Conservation (phyloP, 108 stramenopile genomes). For the Cyclostephanos tholiformis region DNA sequence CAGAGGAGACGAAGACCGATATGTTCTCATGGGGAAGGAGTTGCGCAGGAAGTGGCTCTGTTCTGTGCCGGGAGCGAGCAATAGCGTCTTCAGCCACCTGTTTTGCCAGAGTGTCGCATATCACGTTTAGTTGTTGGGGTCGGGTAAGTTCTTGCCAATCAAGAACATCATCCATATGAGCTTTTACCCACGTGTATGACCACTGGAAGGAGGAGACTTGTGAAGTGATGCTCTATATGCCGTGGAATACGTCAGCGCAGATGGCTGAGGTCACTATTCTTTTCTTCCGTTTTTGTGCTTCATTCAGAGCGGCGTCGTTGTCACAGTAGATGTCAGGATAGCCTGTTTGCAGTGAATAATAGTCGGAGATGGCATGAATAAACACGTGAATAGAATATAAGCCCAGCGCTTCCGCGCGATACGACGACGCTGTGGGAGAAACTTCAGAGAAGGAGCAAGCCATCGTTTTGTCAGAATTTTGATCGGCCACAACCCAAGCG, state of each 20-base stretch:
- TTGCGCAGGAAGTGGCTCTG: not conserved
- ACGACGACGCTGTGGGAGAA: not conserved
- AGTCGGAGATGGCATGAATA: not conserved
- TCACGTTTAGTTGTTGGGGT: not conserved
- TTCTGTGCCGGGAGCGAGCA: not conserved
- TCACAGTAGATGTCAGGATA: not conserved
- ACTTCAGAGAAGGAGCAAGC: not conserved
- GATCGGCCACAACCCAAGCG: not conserved
- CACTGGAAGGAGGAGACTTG: not conserved
- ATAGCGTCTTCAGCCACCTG: not conserved
- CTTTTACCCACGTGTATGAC: not conserved
- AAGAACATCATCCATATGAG: constrained; percentile 1
- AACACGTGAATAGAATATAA: not conserved
- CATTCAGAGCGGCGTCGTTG: not conserved
- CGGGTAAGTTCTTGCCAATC: not conserved
- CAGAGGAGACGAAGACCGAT: not conserved
- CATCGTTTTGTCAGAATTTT: not conserved
- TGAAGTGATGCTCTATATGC: not conserved
- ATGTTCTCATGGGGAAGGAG: not conserved
- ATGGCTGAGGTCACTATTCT: not conserved
- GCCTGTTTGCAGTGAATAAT: not conserved
- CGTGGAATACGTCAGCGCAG: not conserved
- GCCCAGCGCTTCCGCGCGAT: not conserved
- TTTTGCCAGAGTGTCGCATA: not conserved
- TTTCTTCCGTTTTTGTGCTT: not conserved